Percentiles rank a stretch among this genome's conserved stretches.
phyloP scores from a whole-genome alignment of 345 rosid genomes.

The Salix udensis region DNA sequence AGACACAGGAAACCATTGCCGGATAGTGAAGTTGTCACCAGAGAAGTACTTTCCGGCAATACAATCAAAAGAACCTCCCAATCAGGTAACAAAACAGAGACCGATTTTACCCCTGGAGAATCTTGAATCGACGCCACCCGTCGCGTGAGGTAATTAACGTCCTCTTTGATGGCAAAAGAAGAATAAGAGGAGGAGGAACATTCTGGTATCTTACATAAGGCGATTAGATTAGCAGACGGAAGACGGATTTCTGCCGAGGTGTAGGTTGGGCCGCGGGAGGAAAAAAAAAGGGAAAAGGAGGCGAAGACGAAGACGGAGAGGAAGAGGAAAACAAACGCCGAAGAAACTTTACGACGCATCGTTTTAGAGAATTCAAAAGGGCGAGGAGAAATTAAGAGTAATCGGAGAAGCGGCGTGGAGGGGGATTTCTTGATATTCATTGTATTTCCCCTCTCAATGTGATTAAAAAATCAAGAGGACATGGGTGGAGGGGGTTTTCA shows the following conservation, averaged over 20 bases:
- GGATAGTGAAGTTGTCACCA: background rate
- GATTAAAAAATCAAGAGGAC: too few species aligned
- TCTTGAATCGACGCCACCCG: constrained; percentile 19
- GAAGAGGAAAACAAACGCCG: constrained; percentile 10
- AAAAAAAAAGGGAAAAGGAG: constrained; percentile 22
- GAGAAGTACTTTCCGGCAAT: constrained; percentile 18
- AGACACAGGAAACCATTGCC: constrained; percentile 35
- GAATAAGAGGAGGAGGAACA: background rate
- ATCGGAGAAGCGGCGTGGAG: background rate
- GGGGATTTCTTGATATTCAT: background rate
- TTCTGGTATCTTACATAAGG: background rate
- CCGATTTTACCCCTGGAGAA: constrained; percentile 19
- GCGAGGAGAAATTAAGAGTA: background rate
- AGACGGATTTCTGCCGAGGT: background rate
- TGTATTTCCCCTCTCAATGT: background rate
- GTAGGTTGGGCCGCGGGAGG: constrained; percentile 21
- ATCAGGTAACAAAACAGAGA: constrained; percentile 56
- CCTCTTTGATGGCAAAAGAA: constrained; percentile 13
- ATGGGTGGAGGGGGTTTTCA: too few species aligned
- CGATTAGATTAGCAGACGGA: background rate
- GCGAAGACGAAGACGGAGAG: constrained; percentile 24
- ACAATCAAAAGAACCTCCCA: constrained; percentile 68
- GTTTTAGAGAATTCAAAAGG: constrained; percentile 2
- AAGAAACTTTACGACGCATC: constrained; percentile 16
- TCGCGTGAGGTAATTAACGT: background rate